Conservation (phyloP, 768 basidiomycete species). For the Amanita exitialis region DNA sequence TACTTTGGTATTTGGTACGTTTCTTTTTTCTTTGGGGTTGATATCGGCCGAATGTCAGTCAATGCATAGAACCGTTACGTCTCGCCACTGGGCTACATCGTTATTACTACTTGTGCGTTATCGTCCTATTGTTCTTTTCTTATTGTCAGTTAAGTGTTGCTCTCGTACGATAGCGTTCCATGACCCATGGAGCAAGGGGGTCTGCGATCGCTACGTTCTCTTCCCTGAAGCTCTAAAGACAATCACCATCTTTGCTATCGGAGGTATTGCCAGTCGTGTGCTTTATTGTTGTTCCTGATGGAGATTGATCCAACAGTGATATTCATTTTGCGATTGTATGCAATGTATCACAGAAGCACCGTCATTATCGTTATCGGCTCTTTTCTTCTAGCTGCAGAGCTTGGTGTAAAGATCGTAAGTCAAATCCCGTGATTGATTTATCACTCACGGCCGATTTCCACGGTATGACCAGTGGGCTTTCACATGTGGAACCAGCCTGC, state of each 20-base stretch:
- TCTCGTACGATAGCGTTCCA: slow-evolving; percentile 18
- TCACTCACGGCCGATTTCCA: neutral
- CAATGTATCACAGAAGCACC: slow-evolving; percentile 18
- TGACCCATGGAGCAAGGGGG: slow-evolving; percentile 20
- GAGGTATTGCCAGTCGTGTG: slow-evolving; percentile 12
- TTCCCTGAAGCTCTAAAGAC: slow-evolving; percentile 26
- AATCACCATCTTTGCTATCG: slow-evolving; percentile 21
- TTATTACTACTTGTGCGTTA: slow-evolving; percentile 23
- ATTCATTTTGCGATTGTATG: slow-evolving; percentile 20
- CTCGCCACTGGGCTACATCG: slow-evolving; percentile 23
- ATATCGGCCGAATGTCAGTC: neutral
- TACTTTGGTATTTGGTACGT: slow-evolving; percentile 21
- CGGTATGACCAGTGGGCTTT: slow-evolving; percentile 22
- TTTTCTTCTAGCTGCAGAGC: slow-evolving; percentile 15
- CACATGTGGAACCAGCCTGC: slow-evolving; percentile 21
- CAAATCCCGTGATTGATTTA: neutral
- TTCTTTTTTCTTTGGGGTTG: neutral
- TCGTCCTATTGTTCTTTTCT: neutral
- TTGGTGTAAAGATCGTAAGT: slow-evolving; percentile 24
- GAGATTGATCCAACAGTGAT: slow-evolving; percentile 11
- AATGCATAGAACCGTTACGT: slow-evolving; percentile 25
- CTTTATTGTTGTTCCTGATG: neutral
- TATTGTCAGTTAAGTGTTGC: neutral
- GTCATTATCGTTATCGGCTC: slow-evolving; percentile 12
- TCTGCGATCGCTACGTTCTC: slow-evolving; percentile 23